Conservation (phyloP, 495 filamentous ascomycete genomes). For the Bacidia rubella region DNA sequence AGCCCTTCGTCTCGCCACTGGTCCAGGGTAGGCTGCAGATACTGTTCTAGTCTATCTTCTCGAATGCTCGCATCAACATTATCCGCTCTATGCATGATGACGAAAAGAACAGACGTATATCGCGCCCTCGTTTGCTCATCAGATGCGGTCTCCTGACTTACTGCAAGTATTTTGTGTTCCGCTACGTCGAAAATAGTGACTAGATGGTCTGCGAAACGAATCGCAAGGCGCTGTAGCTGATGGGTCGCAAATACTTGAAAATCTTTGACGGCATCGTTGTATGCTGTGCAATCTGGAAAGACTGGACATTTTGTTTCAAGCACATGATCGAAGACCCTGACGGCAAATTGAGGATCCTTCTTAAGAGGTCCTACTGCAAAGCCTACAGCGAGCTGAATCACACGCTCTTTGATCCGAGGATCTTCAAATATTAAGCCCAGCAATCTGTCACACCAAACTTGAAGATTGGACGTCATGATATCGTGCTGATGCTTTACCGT, state of each 20-base stretch:
- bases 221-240: conserved; percentile 77
- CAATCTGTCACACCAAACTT: conserved; percentile 67
- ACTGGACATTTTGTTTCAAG: conserved; percentile 64
- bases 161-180: conserved; percentile 67
- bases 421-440: conserved; percentile 74
- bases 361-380: conserved; percentile 75
- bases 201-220: conserved; percentile 81
- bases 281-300: conserved; percentile 51
- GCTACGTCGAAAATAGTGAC: conserved; percentile 77
- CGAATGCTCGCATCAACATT: conserved; percentile 55
- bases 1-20: conserved; percentile 68
- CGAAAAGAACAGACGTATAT: conserved; percentile 63
- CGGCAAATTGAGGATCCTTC: conserved; percentile 61
- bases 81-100: conserved; percentile 82
- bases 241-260: conserved; percentile 68
- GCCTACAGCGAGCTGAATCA: conserved; percentile 71
- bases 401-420: conserved; percentile 69
- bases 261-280: conserved; percentile 84
- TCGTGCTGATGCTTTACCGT: conserved; percentile 48
- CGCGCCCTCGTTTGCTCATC: conserved; percentile 65
- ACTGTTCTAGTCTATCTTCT: conserved; percentile 49
- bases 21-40: conserved; percentile 63
- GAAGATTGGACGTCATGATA: conserved; percentile 51
- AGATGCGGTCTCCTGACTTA: conserved; percentile 54
- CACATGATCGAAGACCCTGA: conserved; percentile 80